These are phyloP conservation scores for Verticillium alfalfae DNA, from an alignment of 2,329 filamentous ascomycete genomes.

Conservation along the genomic window DNA sequence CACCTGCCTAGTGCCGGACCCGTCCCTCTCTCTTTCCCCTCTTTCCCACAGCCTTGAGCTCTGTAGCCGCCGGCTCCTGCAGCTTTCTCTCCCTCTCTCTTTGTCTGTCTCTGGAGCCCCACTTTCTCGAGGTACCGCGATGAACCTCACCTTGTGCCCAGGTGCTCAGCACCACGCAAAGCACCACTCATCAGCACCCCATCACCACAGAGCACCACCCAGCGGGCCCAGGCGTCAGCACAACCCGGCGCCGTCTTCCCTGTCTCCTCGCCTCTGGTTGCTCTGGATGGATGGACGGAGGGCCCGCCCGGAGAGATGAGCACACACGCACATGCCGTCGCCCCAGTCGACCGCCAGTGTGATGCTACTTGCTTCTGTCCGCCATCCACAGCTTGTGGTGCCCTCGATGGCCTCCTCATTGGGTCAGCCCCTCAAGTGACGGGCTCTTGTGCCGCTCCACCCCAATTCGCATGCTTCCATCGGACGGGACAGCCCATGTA, in stretches of 20 bases:
- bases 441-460: background rate
- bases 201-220: background rate
- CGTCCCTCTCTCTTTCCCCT: slow-evolving; percentile 3
- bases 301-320: background rate
- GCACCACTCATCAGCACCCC: no score
- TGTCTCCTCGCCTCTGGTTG: background rate
- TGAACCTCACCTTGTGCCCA: background rate
- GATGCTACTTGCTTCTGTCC: background rate
- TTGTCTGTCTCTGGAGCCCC: background rate
- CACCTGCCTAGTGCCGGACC: slow-evolving; percentile 5
- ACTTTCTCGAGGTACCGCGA: background rate
- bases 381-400: background rate
- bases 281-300: background rate
- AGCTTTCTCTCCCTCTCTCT: background rate
- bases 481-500: background rate
- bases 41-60: slow-evolving; percentile 1
- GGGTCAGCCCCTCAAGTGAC: background rate
- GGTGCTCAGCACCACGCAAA: no score
- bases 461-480: background rate
- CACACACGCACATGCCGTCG: background rate
- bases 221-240: background rate
- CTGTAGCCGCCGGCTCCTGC: background rate
- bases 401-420: background rate
- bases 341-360: background rate
- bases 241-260: background rate